phyloP scores from a whole-genome alignment of 1,139 yeast genomes.

The Cylindricascospora bacillispora region DNA sequence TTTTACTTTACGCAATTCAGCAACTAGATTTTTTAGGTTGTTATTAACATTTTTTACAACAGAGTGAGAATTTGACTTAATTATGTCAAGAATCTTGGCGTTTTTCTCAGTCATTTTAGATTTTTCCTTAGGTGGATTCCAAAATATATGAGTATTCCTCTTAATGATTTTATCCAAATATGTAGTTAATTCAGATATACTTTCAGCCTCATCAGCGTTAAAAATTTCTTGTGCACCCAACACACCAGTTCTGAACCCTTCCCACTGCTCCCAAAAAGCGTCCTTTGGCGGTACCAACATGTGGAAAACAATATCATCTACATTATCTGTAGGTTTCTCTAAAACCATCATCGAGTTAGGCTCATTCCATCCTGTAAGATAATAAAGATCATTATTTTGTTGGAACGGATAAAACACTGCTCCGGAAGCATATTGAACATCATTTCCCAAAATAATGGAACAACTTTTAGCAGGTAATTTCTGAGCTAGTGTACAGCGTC shows the following conservation, averaged over 20 bases:
- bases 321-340: constrained; percentile 44
- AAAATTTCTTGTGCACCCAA: constrained; percentile 72
- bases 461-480: constrained; percentile 51
- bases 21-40: constrained; percentile 34
- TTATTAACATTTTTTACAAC: not conserved
- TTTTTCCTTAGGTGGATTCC: constrained; percentile 29
- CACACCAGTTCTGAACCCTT: constrained; percentile 81
- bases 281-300: constrained; percentile 85
- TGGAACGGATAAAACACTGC: constrained; percentile 86
- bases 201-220: constrained; percentile 70
- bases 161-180: constrained; percentile 37
- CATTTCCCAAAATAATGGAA: constrained; percentile 64
- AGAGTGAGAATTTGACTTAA: constrained; percentile 4
- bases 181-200: constrained; percentile 31
- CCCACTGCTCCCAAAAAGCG: constrained; percentile 76
- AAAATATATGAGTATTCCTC: constrained; percentile 37
- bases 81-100: not conserved
- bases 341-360: constrained; percentile 72
- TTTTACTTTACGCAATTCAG: constrained; percentile 54
- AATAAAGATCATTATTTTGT: constrained; percentile 79
- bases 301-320: constrained; percentile 49
- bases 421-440: constrained; percentile 69
- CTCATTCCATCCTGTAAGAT: constrained; percentile 87
- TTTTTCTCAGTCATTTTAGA: constrained; percentile 1
- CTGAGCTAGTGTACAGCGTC: constrained; percentile 48